Conservation (phyloP, 2,329 filamentous ascomycete genomes). For the Aspergillus amoenus region DNA sequence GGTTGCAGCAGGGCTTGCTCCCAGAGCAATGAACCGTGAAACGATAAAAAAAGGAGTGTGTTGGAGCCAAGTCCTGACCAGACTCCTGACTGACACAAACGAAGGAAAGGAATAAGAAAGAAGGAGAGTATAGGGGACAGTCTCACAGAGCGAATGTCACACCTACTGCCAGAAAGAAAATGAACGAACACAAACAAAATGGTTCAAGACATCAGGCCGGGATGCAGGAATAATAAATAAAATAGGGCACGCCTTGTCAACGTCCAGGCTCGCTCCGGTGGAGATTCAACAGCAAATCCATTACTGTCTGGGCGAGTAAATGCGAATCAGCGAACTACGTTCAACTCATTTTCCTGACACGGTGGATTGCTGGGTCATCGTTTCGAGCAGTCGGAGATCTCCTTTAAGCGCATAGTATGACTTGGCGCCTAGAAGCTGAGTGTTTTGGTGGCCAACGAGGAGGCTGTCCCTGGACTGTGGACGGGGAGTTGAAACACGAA, state of each 20-base stretch:
- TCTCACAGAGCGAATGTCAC: slow-evolving; percentile 11
- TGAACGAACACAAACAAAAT: background rate
- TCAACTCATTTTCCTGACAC: slow-evolving; percentile 21
- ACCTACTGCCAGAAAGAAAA: slow-evolving; percentile 10
- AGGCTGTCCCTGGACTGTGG: background rate
- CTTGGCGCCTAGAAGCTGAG: slow-evolving; percentile 8
- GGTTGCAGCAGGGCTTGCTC: background rate
- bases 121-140: slow-evolving; percentile 14
- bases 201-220: slow-evolving; percentile 5
- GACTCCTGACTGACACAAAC: slow-evolving; percentile 3
- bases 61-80: slow-evolving; percentile 23
- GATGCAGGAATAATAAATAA: slow-evolving; percentile 4
- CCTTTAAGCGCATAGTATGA: slow-evolving; percentile 8
- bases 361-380: slow-evolving; percentile 10
- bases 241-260: background rate
- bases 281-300: background rate
- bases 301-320: background rate
- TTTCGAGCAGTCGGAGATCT: slow-evolving; percentile 3
- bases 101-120: slow-evolving; percentile 11
- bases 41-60: slow-evolving; percentile 15
- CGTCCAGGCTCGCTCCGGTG: background rate
- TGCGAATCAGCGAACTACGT: slow-evolving; percentile 3
- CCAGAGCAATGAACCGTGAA: background rate
- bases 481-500: slow-evolving; percentile 10
- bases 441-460: slow-evolving; percentile 1